A percentile compares a stretch with the other conserved stretches of the same genome.
Evolutionary conservation across 768 basidiomycete genomes (phyloP).

Genomic region (Macrolepiota dolichaula): DNA sequence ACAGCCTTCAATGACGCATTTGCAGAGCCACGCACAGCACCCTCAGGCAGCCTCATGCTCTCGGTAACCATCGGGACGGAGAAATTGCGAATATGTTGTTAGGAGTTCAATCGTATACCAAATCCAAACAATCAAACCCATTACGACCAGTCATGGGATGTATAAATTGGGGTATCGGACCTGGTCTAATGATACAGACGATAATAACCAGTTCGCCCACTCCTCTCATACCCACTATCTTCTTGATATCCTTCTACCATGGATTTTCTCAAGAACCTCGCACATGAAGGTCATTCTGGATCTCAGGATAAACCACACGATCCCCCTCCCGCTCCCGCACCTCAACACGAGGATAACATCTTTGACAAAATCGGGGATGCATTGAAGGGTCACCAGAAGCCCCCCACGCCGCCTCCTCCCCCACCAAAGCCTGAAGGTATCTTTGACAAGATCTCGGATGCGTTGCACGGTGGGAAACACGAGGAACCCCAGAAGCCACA

Average conservation of each 20-base stretch:
- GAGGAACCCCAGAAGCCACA: constrained; percentile 15
- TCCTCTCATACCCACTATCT: not conserved
- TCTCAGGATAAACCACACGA: not conserved
- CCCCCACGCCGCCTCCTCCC: constrained; percentile 13
- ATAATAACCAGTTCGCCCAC: not conserved
- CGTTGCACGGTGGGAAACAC: constrained; percentile 10
- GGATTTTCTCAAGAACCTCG: constrained; percentile 15
- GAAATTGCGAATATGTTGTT: not conserved
- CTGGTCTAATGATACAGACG: not conserved
- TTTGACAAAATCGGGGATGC: constrained; percentile 14
- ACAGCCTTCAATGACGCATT: too few relatives aligned
- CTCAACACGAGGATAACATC: constrained; percentile 11
- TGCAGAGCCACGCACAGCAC: too few relatives aligned
- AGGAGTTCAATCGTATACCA: not conserved
- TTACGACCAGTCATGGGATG: not conserved
- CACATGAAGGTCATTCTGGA: constrained; percentile 6
- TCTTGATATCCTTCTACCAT: not conserved
- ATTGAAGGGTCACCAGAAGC: constrained; percentile 6
- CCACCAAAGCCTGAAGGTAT: constrained; percentile 11
- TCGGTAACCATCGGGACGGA: not conserved
- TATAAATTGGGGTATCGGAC: not conserved
- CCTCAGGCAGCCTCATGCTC: too few relatives aligned
- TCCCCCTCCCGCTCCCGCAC: not conserved
- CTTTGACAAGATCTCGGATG: constrained; percentile 13
- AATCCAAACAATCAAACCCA: not conserved